A percentile compares a stretch with the other conserved stretches of the same genome.
Conservation (phyloP, 768 basidiomycete genomes). For the Rubroboletus pulcherrimus region DNA sequence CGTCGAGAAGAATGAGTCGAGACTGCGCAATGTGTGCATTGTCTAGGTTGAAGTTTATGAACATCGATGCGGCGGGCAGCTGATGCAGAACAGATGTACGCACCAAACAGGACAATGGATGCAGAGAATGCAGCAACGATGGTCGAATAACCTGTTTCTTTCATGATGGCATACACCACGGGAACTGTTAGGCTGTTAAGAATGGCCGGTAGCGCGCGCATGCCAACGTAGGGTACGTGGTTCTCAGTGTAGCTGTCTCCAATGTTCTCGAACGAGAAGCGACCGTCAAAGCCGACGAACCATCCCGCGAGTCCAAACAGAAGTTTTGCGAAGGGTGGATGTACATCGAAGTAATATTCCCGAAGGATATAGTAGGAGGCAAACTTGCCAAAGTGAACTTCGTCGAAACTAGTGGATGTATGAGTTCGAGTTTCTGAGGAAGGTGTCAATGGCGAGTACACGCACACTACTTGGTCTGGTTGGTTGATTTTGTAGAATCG, state of each 20-base stretch:
- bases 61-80: background rate
- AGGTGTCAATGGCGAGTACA: slow-evolving; percentile 13
- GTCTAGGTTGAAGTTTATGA: slow-evolving; percentile 48
- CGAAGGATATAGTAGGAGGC: slow-evolving; percentile 89
- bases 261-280: slow-evolving; percentile 92
- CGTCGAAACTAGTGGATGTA: slow-evolving; percentile 69
- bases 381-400: slow-evolving; percentile 99
- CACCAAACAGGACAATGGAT: slow-evolving; percentile 81
- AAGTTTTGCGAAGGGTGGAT: slow-evolving; percentile 95
- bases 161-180: slow-evolving; percentile 94
- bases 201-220: slow-evolving; percentile 89
- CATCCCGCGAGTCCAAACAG: slow-evolving; percentile 92
- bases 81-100: slow-evolving; percentile 26
- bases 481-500: slow-evolving; percentile 94
- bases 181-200: slow-evolving; percentile 88
- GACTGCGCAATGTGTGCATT: slow-evolving; percentile 95
- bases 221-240: slow-evolving; percentile 90
- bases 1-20: slow-evolving; percentile 94
- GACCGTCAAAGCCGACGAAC: slow-evolving; percentile 94
- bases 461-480: slow-evolving; percentile 93
- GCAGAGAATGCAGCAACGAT: slow-evolving; percentile 90
- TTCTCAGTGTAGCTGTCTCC: slow-evolving; percentile 86
- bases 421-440: slow-evolving; percentile 4
- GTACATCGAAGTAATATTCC: slow-evolving; percentile 99
- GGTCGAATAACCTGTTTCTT: slow-evolving; percentile 94